These are phyloP conservation scores for Penicillium occitanis DNA, from an alignment of 2,329 filamentous ascomycete species.

Conservation along the genomic window DNA sequence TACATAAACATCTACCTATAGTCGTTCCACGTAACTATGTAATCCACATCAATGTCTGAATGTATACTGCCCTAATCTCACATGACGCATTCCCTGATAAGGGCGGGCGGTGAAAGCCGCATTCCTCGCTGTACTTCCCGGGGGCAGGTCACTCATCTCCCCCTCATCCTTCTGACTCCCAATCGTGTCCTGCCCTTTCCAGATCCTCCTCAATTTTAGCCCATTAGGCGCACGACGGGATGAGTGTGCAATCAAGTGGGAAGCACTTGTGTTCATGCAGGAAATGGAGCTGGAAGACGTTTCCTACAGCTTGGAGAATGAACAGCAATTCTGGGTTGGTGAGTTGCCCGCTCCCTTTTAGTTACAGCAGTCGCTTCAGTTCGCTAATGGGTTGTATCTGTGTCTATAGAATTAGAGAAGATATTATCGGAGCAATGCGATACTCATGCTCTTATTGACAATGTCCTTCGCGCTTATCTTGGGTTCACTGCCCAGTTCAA, in stretches of 20 bases:
- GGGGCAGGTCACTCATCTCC: slow-evolving; percentile 23
- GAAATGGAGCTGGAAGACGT: slow-evolving; percentile 66
- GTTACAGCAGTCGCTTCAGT: not conserved
- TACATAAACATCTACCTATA: too few relatives aligned
- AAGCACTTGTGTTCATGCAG: slow-evolving; percentile 36
- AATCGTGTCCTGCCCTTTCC: slow-evolving; percentile 23
- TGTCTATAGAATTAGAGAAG: slow-evolving; percentile 61
- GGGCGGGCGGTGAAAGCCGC: slow-evolving; percentile 19
- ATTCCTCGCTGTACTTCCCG: slow-evolving; percentile 5
- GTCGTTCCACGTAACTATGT: not conserved
- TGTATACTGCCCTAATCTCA: slow-evolving; percentile 9
- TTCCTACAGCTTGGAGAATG: slow-evolving; percentile 69
- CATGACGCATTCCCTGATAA: slow-evolving; percentile 17
- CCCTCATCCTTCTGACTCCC: slow-evolving; percentile 25
- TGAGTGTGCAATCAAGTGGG: slow-evolving; percentile 32
- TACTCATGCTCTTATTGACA: slow-evolving; percentile 71
- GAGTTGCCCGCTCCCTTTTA: slow-evolving; percentile 30
- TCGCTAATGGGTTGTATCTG: not conserved
- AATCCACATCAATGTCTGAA: not conserved
- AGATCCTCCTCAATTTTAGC: slow-evolving; percentile 14
- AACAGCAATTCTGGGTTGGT: slow-evolving; percentile 90
- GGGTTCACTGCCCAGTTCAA: slow-evolving; percentile 73
- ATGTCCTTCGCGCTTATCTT: slow-evolving; percentile 81
- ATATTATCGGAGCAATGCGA: slow-evolving; percentile 61
- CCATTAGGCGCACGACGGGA: slow-evolving; percentile 33